Conservation (phyloP, 176 grass and related monocot genomes). For the Elaeis guineensis region DNA sequence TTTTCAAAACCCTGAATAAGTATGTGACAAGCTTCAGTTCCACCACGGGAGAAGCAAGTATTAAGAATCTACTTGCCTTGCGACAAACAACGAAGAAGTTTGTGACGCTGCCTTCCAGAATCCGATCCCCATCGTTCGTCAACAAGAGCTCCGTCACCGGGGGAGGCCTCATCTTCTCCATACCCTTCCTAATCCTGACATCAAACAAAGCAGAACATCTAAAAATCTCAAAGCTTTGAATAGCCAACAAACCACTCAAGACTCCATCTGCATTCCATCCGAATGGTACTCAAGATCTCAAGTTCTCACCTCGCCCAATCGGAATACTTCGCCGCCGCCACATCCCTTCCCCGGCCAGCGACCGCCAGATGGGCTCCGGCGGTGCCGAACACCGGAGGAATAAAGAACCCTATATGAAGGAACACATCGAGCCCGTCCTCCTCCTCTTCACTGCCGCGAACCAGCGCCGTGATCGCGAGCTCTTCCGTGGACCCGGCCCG, state of each 20-base stretch:
- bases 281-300: not conserved
- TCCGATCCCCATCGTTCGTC: conserved; percentile 60
- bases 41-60: not conserved
- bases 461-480: conserved; percentile 51
- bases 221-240: not conserved
- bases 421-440: conserved; percentile 30
- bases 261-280: no score
- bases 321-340: conserved; percentile 57
- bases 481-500: conserved; percentile 9
- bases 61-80: conserved; percentile 27
- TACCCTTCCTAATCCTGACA: conserved; percentile 52
- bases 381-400: conserved; percentile 43
- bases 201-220: not conserved
- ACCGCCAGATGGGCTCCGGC: conserved; percentile 49
- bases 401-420: conserved; percentile 49
- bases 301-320: conserved; percentile 50
- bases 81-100: conserved; percentile 77
- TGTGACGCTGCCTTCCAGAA: conserved; percentile 78
- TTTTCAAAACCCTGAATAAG: no score
- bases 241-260: not conserved
- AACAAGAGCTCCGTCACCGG: conserved; percentile 64
- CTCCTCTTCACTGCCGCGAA: conserved; percentile 18
- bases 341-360: conserved; percentile 43
- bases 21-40: no score
- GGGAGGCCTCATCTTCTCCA: conserved; percentile 88